A percentile compares a stretch with the other conserved stretches of the same genome.
These are phyloP conservation scores for Syzygium malaccense DNA, from an alignment of 441 rosid genomes.

Conservation along the genomic window DNA sequence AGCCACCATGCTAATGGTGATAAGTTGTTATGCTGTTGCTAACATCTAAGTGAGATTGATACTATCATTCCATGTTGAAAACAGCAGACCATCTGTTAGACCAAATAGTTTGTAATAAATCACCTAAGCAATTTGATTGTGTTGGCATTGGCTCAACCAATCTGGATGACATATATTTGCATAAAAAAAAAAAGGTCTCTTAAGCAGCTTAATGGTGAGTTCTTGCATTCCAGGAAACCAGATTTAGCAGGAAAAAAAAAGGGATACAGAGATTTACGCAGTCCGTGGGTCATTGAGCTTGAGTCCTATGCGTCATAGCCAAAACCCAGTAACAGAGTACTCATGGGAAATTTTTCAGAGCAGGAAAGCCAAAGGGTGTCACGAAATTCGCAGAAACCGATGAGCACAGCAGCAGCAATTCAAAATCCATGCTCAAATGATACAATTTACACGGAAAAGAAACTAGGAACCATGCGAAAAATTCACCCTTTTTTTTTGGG, in stretches of 20 bases:
- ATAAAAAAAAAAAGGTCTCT: neutral
- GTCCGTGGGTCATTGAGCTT: neutral
- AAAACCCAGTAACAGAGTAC: neutral
- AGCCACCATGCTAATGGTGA: neutral
- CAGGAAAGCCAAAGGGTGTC: neutral
- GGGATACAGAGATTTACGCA: neutral
- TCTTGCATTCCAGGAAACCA: neutral
- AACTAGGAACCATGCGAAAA: neutral
- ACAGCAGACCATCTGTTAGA: neutral
- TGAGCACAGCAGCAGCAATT: neutral
- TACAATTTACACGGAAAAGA: neutral
- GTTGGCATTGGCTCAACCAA: neutral
- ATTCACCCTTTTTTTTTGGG: neutral
- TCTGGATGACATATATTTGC: neutral
- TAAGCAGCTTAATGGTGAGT: neutral
- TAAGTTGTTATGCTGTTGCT: neutral
- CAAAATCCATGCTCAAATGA: neutral
- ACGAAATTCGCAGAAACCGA: neutral
- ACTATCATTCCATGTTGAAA: neutral
- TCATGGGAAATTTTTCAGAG: neutral
- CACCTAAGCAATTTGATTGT: neutral
- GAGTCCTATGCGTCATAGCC: neutral
- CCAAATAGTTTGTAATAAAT: neutral
- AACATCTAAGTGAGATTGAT: neutral
- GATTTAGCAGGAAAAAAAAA: neutral